Evolutionary conservation across 140 eudicot species (phyloP).

Genomic region (Cichorium intybus): DNA sequence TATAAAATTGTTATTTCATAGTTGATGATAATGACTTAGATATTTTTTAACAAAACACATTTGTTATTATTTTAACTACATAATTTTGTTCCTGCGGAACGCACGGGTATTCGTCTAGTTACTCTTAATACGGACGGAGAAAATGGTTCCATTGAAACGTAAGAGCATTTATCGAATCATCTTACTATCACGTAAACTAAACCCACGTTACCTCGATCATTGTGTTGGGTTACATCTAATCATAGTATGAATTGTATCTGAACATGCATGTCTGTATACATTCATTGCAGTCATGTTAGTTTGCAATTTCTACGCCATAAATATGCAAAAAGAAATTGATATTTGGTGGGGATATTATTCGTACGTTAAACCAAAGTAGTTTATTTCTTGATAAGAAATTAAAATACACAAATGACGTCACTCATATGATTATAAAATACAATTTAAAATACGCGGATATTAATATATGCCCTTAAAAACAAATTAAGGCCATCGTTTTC

Average conservation of each 20-base stretch:
- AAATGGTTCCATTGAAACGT: too few relatives aligned
- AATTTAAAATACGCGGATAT: constrained; percentile 15
- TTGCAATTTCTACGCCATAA: neutral
- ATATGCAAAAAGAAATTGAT: neutral
- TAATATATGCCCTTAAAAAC: constrained; percentile 22
- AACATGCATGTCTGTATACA: too few relatives aligned
- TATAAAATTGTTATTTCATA: too few relatives aligned
- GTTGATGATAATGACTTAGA: too few relatives aligned
- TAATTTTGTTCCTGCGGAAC: too few relatives aligned
- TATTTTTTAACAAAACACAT: too few relatives aligned
- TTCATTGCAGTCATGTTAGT: neutral
- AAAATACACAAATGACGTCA: constrained; percentile 29
- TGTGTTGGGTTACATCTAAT: neutral
- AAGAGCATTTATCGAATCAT: too few relatives aligned
- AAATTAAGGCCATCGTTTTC: constrained; percentile 27
- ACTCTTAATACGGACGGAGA: too few relatives aligned
- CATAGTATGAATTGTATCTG: neutral
- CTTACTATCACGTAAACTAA: neutral
- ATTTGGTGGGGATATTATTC: neutral
- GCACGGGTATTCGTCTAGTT: too few relatives aligned
- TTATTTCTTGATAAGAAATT: constrained; percentile 18
- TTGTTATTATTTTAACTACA: too few relatives aligned
- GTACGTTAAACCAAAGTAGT: constrained; percentile 19
- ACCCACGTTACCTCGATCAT: too few relatives aligned
- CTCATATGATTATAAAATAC: constrained; percentile 28